Evolutionary conservation across 2,329 filamentous ascomycete genomes (phyloP).

Genomic region (Ophiognomonia clavigignenti-juglandacearum): DNA sequence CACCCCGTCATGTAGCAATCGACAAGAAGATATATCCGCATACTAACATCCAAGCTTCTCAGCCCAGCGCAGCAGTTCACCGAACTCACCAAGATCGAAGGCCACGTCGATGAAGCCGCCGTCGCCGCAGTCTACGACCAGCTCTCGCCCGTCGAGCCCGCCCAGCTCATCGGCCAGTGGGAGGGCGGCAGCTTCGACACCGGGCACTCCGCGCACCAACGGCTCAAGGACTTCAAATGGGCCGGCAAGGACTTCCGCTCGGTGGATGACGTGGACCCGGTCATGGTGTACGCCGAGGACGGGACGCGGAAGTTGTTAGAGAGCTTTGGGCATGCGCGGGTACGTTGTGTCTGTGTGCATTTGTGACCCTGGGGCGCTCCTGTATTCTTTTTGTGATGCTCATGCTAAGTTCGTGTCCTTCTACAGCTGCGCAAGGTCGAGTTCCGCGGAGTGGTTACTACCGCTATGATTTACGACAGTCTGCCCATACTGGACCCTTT

Average conservation of each 20-base stretch:
- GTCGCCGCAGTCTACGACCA: constrained; percentile 14
- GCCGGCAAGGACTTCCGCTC: constrained; percentile 26
- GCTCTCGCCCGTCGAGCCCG: constrained; percentile 21
- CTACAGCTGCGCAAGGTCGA: constrained; percentile 21
- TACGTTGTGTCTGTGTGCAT: constrained; percentile 2
- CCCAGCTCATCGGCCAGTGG: constrained; percentile 25
- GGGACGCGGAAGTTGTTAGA: constrained; percentile 10
- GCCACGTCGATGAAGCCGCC: not conserved
- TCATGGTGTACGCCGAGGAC: constrained; percentile 20
- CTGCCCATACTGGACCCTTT: constrained; percentile 27
- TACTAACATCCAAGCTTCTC: not conserved
- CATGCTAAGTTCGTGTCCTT: no score
- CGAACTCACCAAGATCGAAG: not conserved
- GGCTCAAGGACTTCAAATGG: constrained; percentile 24
- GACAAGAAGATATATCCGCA: no score
- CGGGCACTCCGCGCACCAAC: constrained; percentile 20
- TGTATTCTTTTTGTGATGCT: no score
- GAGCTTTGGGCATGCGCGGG: constrained; percentile 13
- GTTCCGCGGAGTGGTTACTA: constrained; percentile 21
- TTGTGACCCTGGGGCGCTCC: not conserved
- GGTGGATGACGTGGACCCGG: constrained; percentile 26
- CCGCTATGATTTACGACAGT: constrained; percentile 26
- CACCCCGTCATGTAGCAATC: no score
- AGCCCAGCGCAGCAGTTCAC: not conserved
- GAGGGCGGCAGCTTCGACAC: constrained; percentile 24